Percentiles rank a stretch among this genome's conserved stretches.
Evolutionary conservation across 441 rosid genomes (phyloP).

Genomic region (Gossypium schwendimanii): DNA sequence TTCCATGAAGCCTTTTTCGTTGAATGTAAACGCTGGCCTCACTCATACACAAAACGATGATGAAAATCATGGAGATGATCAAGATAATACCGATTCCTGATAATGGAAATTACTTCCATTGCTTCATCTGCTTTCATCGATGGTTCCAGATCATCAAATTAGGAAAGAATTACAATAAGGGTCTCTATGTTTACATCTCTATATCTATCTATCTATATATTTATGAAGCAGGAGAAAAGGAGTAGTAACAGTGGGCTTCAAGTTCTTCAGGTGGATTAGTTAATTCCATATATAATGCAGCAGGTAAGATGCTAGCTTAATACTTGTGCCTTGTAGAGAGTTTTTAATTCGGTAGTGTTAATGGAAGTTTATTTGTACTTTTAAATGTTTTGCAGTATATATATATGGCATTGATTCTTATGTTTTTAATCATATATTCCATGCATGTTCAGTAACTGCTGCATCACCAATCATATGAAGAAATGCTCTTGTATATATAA

Average conservation of each 20-base stretch:
- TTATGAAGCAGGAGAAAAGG: background rate
- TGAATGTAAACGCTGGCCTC: conserved; percentile 31
- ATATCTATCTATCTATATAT: background rate
- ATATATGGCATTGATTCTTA: background rate
- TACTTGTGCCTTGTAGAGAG: background rate
- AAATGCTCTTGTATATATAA: background rate
- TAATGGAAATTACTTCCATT: background rate
- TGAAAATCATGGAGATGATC: conserved; percentile 21
- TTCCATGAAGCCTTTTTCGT: conserved; percentile 41
- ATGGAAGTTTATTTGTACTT: background rate
- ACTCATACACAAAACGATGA: conserved; percentile 23
- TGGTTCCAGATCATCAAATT: background rate
- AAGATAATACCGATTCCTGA: conserved; percentile 29
- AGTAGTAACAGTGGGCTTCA: background rate
- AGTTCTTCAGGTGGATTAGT: conserved; percentile 1
- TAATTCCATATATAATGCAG: background rate
- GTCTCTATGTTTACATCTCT: background rate
- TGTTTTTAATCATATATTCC: background rate
- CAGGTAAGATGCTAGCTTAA: background rate
- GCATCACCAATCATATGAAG: background rate
- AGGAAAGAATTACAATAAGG: background rate
- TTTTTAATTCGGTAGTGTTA: background rate
- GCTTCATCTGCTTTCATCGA: background rate
- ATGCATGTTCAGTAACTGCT: background rate
- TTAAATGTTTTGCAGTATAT: background rate